Conservation (phyloP, 2,329 filamentous ascomycete species). For the Podosphaera aphanis region DNA sequence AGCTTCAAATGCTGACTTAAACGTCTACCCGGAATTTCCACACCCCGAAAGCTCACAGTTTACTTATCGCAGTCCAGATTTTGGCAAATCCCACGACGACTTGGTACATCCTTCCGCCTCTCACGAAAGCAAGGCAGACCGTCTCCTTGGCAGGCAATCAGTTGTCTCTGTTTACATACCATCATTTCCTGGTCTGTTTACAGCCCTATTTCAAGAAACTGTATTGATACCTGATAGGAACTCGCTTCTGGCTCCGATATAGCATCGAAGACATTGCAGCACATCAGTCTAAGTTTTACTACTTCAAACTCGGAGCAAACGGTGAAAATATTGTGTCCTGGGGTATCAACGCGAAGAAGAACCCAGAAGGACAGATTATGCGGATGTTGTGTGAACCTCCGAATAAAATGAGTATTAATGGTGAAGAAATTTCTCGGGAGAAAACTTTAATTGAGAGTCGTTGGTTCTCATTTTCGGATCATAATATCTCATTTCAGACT, state of each 20-base stretch:
- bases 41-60: constrained; percentile 28
- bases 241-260: constrained; percentile 30
- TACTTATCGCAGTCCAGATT: constrained; percentile 11
- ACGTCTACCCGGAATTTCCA: constrained; percentile 27
- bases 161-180: constrained; percentile 32
- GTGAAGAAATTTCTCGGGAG: constrained; percentile 11
- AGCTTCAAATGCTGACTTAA: constrained; percentile 11
- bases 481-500: not conserved
- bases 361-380: constrained; percentile 20
- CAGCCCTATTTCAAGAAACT: not conserved
- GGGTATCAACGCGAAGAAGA: constrained; percentile 22
- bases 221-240: constrained; percentile 17
- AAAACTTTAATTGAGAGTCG: constrained; percentile 15
- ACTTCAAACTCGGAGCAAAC: constrained; percentile 33
- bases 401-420: constrained; percentile 16
- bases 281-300: constrained; percentile 20
- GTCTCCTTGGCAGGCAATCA: constrained; percentile 16
- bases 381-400: constrained; percentile 26
- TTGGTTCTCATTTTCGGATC: not conserved
- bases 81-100: constrained; percentile 1
- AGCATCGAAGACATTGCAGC: constrained; percentile 15
- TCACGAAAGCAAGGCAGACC: constrained; percentile 12
- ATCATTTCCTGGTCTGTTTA: constrained; percentile 25
- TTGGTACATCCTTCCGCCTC: constrained; percentile 4
- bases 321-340: constrained; percentile 28